Evolutionary conservation across 2,329 filamentous ascomycete species (phyloP), one percentile per base, ranked within the genome.

Genomic region (Mycogone perniciosa): DNA sequence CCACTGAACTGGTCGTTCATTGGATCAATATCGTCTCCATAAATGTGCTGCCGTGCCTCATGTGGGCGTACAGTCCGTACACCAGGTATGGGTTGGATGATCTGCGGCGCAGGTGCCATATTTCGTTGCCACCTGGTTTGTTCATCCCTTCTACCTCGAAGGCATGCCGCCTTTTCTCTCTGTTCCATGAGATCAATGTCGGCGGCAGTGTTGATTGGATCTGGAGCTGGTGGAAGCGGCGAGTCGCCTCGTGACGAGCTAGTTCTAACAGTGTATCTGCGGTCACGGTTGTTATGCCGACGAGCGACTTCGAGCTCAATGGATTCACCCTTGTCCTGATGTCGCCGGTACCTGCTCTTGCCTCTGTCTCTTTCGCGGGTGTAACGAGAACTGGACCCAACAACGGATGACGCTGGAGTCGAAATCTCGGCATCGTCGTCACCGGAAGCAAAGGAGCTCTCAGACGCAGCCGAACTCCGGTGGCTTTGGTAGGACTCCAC

Each of bases 171-270:
- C 30, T 35, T 29, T 4, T 50, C 43, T 9, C 6, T 3, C 8
- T n/a, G 26, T 10, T 11, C 41, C 6, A 26, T 2, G 4, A 31
- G 40, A 4, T 50, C 48, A 8, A 29, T 13, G 6, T 46, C 42
- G 8, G 43, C 27, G 7, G 44, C 42, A 8, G 46, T 35, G 1
- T 30, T 42, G 42, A 30, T 33, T 13, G 50, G 50, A 33, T 43
- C 44, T 7, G 50, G 45, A 38, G 45, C 40, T 27, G 43, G 44
- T 38, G 44, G 44, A 47, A 33, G 40, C 27, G 10, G n/a, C 26
- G 43, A 9, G 30, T 4, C 6, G 8, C 20, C 10, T 11, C 11
- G 29, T 20, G n/a, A 45, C 10, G 31, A 11, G 31, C 41, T 44
- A 20, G 7, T 9, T 4, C 35, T 29, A 9, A 29, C 11, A 10